Evolutionary conservation across 2,329 filamentous ascomycete species (phyloP), one percentile per base, ranked within the genome.

Genomic region (Paecilomyces niveus): DNA sequence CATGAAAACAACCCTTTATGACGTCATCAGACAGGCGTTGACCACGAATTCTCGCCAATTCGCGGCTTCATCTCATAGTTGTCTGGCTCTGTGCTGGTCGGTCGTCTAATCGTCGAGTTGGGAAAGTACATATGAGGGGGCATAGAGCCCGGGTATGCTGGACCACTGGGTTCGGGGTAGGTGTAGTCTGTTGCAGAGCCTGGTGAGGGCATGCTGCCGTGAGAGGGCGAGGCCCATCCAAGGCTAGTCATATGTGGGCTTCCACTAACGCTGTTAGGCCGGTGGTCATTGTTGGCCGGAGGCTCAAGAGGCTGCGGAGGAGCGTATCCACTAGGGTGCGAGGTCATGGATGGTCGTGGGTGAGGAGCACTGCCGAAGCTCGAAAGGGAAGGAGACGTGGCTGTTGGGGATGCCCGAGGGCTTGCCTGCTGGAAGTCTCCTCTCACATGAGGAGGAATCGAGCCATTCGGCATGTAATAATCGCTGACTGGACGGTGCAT

Each of bases 181-280:
- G 88, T 85, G 70, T 95, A 96, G 61, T 89, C 86, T 63, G 91
- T 92, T 24, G 72, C 69, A 15, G 83, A 85, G 52, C 82, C 84
- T 52, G 92, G 89, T 8, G 89, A 88, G 9, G 88, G 85, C 64
- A 91, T 85, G 32, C 83, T 83, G 63, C 85, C 84, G 64, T 92
- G 89, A 1, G 87, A 85, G 3, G 92, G 92, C 3, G 92, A 95
- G 64, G 91, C 89, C 92, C 93, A 97, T 57, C 90, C 89, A 62
- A 90, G 83, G 61, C 83, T 86, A 61, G 78, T 76, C 85, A 96
- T 90, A 73, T 97, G 92, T 55, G 93, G 92, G 73, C 92, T 96
- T 56, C 89, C 89, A 58, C 80, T 85, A n/a, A 84, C 87, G 70
- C 90, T 96, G 54, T 83, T 85, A 2, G 85, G 80, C 66, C 88